Percentiles rank a stretch among this genome's conserved stretches.
These are phyloP conservation scores for Suhomyces wounanorum DNA, from an alignment of 1,139 yeast genomes.

Conservation along the genomic window DNA sequence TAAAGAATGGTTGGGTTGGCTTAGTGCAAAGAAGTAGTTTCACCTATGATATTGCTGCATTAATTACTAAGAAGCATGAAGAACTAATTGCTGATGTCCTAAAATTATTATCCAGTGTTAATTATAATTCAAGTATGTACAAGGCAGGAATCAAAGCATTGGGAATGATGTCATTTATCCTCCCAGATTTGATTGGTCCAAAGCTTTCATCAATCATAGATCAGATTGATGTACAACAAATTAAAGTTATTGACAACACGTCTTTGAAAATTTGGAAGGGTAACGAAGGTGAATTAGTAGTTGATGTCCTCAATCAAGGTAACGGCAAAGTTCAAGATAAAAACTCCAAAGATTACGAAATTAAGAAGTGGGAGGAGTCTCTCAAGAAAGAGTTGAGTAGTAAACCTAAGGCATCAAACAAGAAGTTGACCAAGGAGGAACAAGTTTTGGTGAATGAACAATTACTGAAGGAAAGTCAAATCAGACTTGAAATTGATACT, in stretches of 20 bases:
- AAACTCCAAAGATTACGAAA: constrained; percentile 81
- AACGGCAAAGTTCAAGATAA: constrained; percentile 49
- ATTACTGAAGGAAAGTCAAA: constrained; percentile 56
- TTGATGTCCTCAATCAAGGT: constrained; percentile 55
- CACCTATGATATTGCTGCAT: constrained; percentile 61
- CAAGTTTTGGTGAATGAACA: constrained; percentile 61
- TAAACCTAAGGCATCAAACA: constrained; percentile 43
- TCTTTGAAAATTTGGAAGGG: constrained; percentile 64
- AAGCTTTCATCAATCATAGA: constrained; percentile 44
- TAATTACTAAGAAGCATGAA: constrained; percentile 42
- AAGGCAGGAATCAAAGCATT: constrained; percentile 57
- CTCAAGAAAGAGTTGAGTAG: constrained; percentile 72
- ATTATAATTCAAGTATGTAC: constrained; percentile 27
- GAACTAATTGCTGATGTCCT: constrained; percentile 19
- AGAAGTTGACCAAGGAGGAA: constrained; percentile 77
- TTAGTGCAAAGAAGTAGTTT: constrained; percentile 55
- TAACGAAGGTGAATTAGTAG: constrained; percentile 67
- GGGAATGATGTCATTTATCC: constrained; percentile 69
- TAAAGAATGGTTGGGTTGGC: constrained; percentile 77
- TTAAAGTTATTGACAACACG: constrained; percentile 26
- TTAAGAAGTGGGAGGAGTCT: constrained; percentile 86
- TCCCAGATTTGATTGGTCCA: constrained; percentile 62
- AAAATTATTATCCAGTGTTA: constrained; percentile 7
- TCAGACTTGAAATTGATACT: constrained; percentile 49
- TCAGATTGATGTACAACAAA: constrained; percentile 39